Evolutionary conservation across 805 yeast genomes (phyloP), one percentile per base, ranked within the genome.

Genomic region (Cyberlindnera xishuangbannaensis): DNA sequence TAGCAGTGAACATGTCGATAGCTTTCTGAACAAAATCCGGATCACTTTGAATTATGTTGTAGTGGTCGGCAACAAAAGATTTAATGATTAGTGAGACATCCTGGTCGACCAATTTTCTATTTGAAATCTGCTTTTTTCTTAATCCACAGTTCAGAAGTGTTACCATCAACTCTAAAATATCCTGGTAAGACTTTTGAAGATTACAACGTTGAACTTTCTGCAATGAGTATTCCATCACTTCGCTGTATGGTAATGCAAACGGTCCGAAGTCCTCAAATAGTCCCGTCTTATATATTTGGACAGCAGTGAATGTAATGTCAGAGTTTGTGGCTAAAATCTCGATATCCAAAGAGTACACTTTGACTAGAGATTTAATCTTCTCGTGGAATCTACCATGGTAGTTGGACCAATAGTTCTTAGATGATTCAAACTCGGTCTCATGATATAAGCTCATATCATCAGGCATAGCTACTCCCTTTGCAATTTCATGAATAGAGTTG

Each of bases 261-360:
- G 92, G 84, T 0, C 87, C 87, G 14, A 71, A 63, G 5, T 74
- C 54, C 4, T 85, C 95, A 4, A 73, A 57, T 12, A 85, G 55
- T 1, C 94, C 94, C 12, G 61, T 46, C 45, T 73, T 77, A 43
- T 85, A 65, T 2, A 86, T 70, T 6, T 65, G 61, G 38, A 86
- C 74, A 18, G 82, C 68, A 18, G 69, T 71, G 44, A 83, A 92
- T 6, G 81, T 69, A 2, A 82, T 59, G 4, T 66, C 63, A 0
- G 74, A 48, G 36, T 69, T 74, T 7, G 60, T 55, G 1, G 63
- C 51, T 26, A 68, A 61, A 1, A 53, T 51, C 1, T 49, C 56
- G 35, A 56, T 58, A 3, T 64, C 58, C 24, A 67, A 48, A 0
- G 77, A 61, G 33, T 73, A 65, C 13, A 61, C 51, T 10, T 58